These are phyloP conservation scores for Brettanomyces naardenensis DNA, from an alignment of 805 yeast genomes.

Conservation along the genomic window DNA sequence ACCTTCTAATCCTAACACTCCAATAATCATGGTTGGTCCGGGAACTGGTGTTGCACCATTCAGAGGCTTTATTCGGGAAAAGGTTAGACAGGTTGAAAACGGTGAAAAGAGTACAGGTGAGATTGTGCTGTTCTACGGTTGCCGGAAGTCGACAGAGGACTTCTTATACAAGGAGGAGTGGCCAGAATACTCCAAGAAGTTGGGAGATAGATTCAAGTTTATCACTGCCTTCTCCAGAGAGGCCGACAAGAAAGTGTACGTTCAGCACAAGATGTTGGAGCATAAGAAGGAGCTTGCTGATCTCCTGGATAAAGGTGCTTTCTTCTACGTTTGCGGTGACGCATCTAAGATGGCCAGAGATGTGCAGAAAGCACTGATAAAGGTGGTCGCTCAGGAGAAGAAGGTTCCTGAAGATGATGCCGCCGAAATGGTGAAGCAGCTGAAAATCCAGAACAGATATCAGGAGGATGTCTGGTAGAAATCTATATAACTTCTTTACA, in stretches of 20 bases:
- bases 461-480: constrained; percentile 96
- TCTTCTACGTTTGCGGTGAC: constrained; percentile 94
- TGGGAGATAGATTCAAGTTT: constrained; percentile 61
- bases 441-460: constrained; percentile 78
- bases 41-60: constrained; percentile 99
- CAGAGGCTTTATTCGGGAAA: constrained; percentile 90
- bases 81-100: constrained; percentile 45
- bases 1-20: constrained; percentile 76
- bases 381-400: constrained; percentile 56
- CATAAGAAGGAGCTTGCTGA: constrained; percentile 45
- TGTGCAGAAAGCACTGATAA: constrained; percentile 63
- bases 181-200: constrained; percentile 57
- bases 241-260: constrained; percentile 59
- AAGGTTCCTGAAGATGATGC: constrained; percentile 62
- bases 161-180: constrained; percentile 86
- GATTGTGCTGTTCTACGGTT: constrained; percentile 76
- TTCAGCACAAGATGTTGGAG: constrained; percentile 68
- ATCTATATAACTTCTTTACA: too few relatives aligned
- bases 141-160: constrained; percentile 74
- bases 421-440: constrained; percentile 64
- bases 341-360: constrained; percentile 94
- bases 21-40: constrained; percentile 91
- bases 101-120: constrained; percentile 57
- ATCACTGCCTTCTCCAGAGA: constrained; percentile 86
- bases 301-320: constrained; percentile 62